Conservation (phyloP, 2,329 filamentous ascomycete species). For the Rutstroemia sp. region DNA sequence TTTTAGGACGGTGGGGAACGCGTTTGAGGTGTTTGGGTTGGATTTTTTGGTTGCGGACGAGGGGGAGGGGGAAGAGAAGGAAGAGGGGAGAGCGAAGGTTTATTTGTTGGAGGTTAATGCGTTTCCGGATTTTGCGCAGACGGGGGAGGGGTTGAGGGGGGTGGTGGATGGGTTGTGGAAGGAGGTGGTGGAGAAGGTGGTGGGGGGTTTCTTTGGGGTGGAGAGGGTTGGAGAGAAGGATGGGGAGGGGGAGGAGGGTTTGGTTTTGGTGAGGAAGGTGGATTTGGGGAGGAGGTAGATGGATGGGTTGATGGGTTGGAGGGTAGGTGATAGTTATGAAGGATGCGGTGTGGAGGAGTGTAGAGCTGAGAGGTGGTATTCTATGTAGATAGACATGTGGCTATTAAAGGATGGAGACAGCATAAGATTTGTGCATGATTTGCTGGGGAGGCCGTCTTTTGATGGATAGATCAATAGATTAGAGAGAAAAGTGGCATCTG, state of each 20-base stretch:
- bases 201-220: constrained; percentile 57
- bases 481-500: no score
- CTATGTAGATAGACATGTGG: no score
- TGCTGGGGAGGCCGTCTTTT: no score
- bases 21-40: constrained; percentile 86
- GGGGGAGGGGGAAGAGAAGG: constrained; percentile 6
- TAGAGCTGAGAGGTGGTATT: not conserved
- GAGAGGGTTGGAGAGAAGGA: no score
- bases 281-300: no score
- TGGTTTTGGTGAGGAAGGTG: no score
- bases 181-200: constrained; percentile 59
- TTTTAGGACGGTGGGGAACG: constrained; percentile 83
- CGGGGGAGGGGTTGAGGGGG: constrained; percentile 63
- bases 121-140: constrained; percentile 94
- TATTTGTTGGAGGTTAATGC: constrained; percentile 92
- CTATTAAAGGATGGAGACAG: no score
- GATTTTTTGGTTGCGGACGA: constrained; percentile 75
- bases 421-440: no score
- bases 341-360: not conserved
- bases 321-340: no score
- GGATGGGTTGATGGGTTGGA: constrained; percentile 13
- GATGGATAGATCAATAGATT: no score
- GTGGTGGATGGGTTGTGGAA: constrained; percentile 73
- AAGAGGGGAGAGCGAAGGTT: constrained; percentile 39
- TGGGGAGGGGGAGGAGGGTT: no score